phyloP scores from a whole-genome alignment of 139 green algal genomes.

The Tetraselmis striata region DNA sequence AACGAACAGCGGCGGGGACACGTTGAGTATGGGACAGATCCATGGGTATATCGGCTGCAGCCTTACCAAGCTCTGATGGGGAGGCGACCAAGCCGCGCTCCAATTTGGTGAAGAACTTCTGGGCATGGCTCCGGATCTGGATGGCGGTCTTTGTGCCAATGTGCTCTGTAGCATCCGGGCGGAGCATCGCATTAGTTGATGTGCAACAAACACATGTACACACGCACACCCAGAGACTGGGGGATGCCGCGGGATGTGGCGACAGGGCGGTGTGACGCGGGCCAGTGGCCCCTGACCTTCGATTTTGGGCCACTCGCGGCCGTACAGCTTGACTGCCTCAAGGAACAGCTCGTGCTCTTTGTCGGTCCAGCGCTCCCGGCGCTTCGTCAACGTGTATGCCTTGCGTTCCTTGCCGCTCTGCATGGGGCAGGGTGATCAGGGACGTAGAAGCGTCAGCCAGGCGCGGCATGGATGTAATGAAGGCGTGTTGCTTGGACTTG shows the following conservation, averaged over 20 bases:
- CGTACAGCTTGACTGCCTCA: slow-evolving; percentile 76
- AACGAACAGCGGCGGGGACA: neutral
- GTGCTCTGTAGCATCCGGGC: no score
- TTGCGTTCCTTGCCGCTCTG: neutral
- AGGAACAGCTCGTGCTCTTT: slow-evolving; percentile 85
- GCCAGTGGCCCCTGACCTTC: slow-evolving; percentile 43
- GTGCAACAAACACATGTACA: no score
- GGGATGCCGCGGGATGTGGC: no score
- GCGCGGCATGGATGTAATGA: neutral
- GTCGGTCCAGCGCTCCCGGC: slow-evolving; percentile 77
- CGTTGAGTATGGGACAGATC: no score
- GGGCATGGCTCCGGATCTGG: slow-evolving; percentile 91
- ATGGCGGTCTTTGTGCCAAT: slow-evolving; percentile 91
- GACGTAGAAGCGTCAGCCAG: neutral
- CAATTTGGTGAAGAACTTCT: slow-evolving; percentile 89
- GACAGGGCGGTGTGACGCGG: no score
- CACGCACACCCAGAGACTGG: no score
- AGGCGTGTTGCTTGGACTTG: neutral
- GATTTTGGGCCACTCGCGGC: slow-evolving; percentile 64
- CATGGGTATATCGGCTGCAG: no score
- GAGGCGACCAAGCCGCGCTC: slow-evolving; percentile 21
- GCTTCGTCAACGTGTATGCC: slow-evolving; percentile 38
- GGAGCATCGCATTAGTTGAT: no score
- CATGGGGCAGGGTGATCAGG: neutral
- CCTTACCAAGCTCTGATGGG: neutral